Conservation (phyloP, 768 basidiomycete genomes). For the Boletus reticuloceps region DNA sequence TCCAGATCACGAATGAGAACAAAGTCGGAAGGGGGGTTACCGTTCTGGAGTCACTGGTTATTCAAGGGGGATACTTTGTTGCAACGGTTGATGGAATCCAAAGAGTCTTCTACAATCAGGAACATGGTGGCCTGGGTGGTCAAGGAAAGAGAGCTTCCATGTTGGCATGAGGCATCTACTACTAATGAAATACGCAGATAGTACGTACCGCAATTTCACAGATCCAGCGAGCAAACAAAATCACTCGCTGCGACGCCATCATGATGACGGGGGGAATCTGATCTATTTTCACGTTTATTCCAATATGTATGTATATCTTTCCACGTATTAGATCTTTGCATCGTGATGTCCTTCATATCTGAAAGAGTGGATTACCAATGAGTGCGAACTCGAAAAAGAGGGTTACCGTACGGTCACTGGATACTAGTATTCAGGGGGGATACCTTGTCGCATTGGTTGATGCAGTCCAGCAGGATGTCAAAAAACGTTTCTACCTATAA, state of each 20-base stretch:
- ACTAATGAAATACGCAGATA: no score
- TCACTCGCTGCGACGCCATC: no score
- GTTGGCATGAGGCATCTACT: no score
- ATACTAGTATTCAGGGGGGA: constrained; percentile 52
- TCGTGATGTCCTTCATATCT: neutral
- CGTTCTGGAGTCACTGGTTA: no score
- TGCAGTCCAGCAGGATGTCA: constrained; percentile 57
- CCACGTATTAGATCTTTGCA: constrained; percentile 26
- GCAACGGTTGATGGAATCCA: constrained; percentile 56
- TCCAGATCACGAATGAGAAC: neutral
- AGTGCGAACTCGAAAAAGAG: neutral
- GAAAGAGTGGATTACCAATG: neutral
- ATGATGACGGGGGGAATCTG: no score
- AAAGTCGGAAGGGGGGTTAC: no score
- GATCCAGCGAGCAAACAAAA: no score
- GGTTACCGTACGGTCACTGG: no score
- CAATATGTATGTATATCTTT: neutral
- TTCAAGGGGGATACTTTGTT: constrained; percentile 65
- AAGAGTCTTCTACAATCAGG: constrained; percentile 44
- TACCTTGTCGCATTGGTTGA: constrained; percentile 53
- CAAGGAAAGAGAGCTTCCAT: no score
- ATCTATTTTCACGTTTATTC: neutral
- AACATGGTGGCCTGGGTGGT: no score
- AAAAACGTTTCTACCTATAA: constrained; percentile 64
- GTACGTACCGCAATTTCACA: no score